Evolutionary conservation across 31 red algal genomes (phyloP), one percentile per base, ranked within the genome.

Genomic region (Endocladia muricata): DNA sequence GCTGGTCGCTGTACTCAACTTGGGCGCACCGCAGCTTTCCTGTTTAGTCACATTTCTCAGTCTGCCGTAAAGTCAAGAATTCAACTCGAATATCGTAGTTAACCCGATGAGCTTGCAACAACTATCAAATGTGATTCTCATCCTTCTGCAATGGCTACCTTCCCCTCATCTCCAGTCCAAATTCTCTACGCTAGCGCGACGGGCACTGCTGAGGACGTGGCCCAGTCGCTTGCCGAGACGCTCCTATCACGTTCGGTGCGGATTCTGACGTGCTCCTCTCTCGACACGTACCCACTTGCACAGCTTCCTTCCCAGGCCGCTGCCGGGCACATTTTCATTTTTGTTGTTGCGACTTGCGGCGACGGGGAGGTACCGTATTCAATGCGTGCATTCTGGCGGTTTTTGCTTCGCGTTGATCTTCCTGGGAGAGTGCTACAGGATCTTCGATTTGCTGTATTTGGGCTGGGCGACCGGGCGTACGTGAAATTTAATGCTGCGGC

Each of bases 401-500:
- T 76, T 49, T 44, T 98, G 26, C 44, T 76, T 32, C 52, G 69
- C 28, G 37, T 58, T 62, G 61, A 75, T 48, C 69, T 98, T 33
- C 85, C 82, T 37, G 37, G 62, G 0, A 21, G 41, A 17, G 60
- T 87, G 28, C 65, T 94, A 1, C 41, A 60, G 38, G 23, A 73
- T 1, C 37, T 93, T 1, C 60, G 66, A 13, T 91, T 92, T 55
- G 73, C 95, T 2, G 70, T 98, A 9, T 93, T 98, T 61, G 95
- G 95, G 23, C 77, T 98, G 7, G 95, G 95, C 55, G 95, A 98
- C 47, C 48, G 74, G 11, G 55, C 80, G 5, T 98, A 98, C 55
- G 67, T 86, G 19, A 91, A 88, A 58, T 98, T 91, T 60, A 94
- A 94, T 47, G 95, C 95, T 17, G 90, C 80, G 9, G 95, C 95